Conservation (phyloP, 768 basidiomycete species). For the Tylopilus felleus region DNA sequence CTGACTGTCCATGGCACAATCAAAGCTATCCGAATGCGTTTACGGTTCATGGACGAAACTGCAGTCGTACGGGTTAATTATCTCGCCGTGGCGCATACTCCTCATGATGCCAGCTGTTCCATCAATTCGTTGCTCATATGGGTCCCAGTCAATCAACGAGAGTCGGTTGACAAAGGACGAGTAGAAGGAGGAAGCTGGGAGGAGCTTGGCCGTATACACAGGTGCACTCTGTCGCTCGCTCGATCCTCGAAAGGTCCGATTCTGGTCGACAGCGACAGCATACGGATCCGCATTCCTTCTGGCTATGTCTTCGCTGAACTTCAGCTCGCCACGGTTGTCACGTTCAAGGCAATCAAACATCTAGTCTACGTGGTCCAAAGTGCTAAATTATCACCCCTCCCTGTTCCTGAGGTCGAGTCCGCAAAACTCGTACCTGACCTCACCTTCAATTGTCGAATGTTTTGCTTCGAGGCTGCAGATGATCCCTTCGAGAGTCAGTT, state of each 20-base stretch:
- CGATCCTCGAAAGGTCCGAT: constrained; percentile 38
- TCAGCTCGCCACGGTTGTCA: constrained; percentile 63
- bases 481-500: constrained; percentile 79
- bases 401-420: constrained; percentile 64
- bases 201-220: constrained; percentile 61
- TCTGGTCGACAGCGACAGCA: constrained; percentile 55
- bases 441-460: constrained; percentile 49
- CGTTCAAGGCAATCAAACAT: constrained; percentile 73
- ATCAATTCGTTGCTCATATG: constrained; percentile 49
- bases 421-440: constrained; percentile 71
- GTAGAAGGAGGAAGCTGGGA: constrained; percentile 57
- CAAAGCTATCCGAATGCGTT: constrained; percentile 45
- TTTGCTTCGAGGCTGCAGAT: constrained; percentile 79
- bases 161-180: constrained; percentile 30
- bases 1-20: constrained; percentile 34
- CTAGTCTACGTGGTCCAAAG: constrained; percentile 52
- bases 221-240: constrained; percentile 43
- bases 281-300: constrained; percentile 75
- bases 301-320: constrained; percentile 75
- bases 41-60: constrained; percentile 47
- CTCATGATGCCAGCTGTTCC: constrained; percentile 30
- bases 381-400: constrained; percentile 51
- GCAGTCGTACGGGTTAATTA: constrained; percentile 37
- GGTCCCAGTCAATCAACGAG: constrained; percentile 47
- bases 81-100: constrained; percentile 18